Evolutionary conservation across 2,329 filamentous ascomycete genomes (phyloP).

Genomic region (Myriosclerotinia scirpicola): DNA sequence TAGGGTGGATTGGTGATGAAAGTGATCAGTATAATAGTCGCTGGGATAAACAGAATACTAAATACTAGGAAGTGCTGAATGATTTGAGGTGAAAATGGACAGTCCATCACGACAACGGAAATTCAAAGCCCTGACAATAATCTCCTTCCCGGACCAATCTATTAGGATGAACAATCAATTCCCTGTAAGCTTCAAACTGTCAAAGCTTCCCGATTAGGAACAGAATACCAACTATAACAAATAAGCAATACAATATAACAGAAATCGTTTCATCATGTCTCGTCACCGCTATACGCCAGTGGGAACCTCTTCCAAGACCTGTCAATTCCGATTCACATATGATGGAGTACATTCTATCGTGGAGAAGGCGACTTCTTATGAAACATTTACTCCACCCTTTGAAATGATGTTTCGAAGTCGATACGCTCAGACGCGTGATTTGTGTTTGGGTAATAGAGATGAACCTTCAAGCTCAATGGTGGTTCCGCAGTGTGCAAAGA

Average conservation of each 20-base stretch:
- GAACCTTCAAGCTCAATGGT: background rate
- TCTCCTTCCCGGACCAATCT: background rate
- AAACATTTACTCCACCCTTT: background rate
- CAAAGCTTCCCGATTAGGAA: constrained; percentile 4
- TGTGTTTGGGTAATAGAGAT: background rate
- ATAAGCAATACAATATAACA: background rate
- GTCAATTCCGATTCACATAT: constrained; percentile 10
- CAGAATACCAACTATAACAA: background rate
- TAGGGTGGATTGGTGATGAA: background rate
- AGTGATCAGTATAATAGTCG: background rate
- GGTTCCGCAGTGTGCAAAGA: background rate
- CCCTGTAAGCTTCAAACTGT: background rate
- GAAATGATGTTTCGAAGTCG: no score
- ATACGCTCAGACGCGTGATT: background rate
- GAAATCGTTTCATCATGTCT: constrained; percentile 3
- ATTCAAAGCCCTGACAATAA: background rate
- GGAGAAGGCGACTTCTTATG: no score
- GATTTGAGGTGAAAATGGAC: background rate
- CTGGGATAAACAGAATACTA: background rate
- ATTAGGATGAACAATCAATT: background rate
- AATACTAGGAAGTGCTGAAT: background rate
- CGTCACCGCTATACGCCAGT: constrained; percentile 6
- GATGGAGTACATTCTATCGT: background rate
- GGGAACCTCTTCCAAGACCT: background rate
- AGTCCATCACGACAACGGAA: background rate